Evolutionary conservation across 1,284 basidiomycete species (phyloP), one percentile per base, ranked within the genome.

Genomic region (Ceratorhiza oryzae-sativae): DNA sequence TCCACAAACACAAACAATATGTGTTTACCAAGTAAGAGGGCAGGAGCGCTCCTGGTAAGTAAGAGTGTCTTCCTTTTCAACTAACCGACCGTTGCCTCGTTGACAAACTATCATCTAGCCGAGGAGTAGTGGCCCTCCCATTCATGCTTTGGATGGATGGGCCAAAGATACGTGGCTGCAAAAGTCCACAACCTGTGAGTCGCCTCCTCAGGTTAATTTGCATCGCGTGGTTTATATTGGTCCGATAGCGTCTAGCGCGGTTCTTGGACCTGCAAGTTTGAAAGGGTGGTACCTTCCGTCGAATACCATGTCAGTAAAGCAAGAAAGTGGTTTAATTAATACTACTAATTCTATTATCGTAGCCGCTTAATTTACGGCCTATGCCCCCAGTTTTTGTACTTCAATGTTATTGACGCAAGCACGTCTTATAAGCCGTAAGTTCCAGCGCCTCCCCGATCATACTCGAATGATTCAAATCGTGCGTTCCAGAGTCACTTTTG

Each of bases 401-500:
- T 67, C 34, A 67, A 67, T 27, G 48, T 67, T 20, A 30, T n/a
- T 15, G 48, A 51, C 12, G 48, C 62, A 53, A 25, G 3, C 18
- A 53, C 48, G 18, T 67, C 62, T 34, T 67, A 67, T 32, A 67
- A 67, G n/a, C 62, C 62, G 62, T 67, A 27, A 39, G 62, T 63
- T 25, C n/a, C 15, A 18, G n/a, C 9, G 15, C n/a, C 42, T 10
- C n/a, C 42, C 6, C 10, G 20, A 15, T 10, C 12, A 13, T 39
- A 39, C 36, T 39, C 9, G 49, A 6, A 8, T 61, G 42, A 23
- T 13, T 63, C 41, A 8, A 3, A 34, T 9, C 30, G 18, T 51
- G n/a, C 41, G 30, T 36, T 10, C n/a, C n/a, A 67, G 62, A 4
- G 48, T 67, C 23, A 6, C 62, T 9, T 67, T 67, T 23, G 48